A percentile compares a stretch with the other conserved stretches of the same genome.
These are phyloP conservation scores for Penicillium sp. DNA, from an alignment of 2,329 filamentous ascomycete genomes.

Conservation along the genomic window DNA sequence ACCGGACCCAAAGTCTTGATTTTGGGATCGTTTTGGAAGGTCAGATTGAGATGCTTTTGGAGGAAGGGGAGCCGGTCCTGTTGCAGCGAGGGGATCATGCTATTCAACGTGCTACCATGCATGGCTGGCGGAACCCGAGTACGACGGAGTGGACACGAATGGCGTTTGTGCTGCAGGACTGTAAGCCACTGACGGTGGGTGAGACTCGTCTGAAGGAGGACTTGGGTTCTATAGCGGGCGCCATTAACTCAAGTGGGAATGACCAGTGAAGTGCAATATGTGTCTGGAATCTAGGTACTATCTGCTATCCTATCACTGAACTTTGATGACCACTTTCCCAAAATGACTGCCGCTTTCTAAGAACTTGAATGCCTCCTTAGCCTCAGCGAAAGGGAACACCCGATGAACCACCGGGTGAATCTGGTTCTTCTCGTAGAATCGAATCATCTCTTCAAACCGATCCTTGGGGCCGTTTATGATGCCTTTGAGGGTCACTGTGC, in stretches of 20 bases:
- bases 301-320: slow-evolving; percentile 22
- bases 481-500: slow-evolving; percentile 57
- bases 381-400: slow-evolving; percentile 53
- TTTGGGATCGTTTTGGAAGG: slow-evolving; percentile 59
- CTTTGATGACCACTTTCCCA: slow-evolving; percentile 56
- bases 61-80: slow-evolving; percentile 50
- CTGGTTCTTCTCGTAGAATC: slow-evolving; percentile 34
- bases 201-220: slow-evolving; percentile 28
- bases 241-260: slow-evolving; percentile 18
- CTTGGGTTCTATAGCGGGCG: slow-evolving; percentile 14
- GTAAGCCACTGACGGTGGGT: slow-evolving; percentile 21
- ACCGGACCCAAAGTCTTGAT: slow-evolving; percentile 56
- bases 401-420: slow-evolving; percentile 53
- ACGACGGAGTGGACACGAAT: slow-evolving; percentile 51
- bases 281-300: background rate
- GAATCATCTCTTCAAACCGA: slow-evolving; percentile 44
- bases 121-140: slow-evolving; percentile 55
- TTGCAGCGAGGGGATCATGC: slow-evolving; percentile 56
- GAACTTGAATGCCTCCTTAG: slow-evolving; percentile 55
- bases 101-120: slow-evolving; percentile 57
- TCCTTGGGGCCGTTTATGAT: slow-evolving; percentile 64
- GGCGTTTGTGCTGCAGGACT: slow-evolving; percentile 38
- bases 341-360: slow-evolving; percentile 55
- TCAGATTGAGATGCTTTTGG: slow-evolving; percentile 52
- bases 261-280: slow-evolving; percentile 1